phyloP scores from a whole-genome alignment of 2,329 filamentous ascomycete genomes.

The Podosphaera xanthii region DNA sequence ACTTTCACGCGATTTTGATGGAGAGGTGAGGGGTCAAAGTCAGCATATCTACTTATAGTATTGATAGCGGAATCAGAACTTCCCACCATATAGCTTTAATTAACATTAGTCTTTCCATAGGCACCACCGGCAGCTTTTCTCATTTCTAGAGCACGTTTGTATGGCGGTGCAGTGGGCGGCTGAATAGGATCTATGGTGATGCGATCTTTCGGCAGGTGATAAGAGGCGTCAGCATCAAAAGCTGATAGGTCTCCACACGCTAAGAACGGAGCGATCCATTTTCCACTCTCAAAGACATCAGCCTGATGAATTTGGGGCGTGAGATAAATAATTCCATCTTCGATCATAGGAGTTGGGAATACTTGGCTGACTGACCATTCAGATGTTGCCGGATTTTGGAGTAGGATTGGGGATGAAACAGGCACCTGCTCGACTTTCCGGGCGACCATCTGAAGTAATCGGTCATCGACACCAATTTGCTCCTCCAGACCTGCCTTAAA shows the following conservation, averaged over 20 bases:
- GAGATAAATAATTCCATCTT: slow-evolving; percentile 12
- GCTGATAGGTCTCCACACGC: slow-evolving; percentile 91
- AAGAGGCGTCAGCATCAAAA: slow-evolving; percentile 90
- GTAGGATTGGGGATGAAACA: slow-evolving; percentile 19
- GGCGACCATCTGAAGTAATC: slow-evolving; percentile 27
- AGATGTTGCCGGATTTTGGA: slow-evolving; percentile 24
- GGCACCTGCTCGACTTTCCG: slow-evolving; percentile 21
- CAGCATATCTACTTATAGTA: not conserved
- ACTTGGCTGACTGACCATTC: slow-evolving; percentile 19
- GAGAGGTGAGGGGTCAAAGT: too few species aligned
- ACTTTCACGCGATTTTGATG: too few species aligned
- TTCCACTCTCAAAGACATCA: slow-evolving; percentile 25
- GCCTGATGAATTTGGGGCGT: slow-evolving; percentile 11
- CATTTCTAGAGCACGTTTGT: slow-evolving; percentile 75
- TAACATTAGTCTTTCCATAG: slow-evolving; percentile 13
- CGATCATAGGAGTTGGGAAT: slow-evolving; percentile 2
- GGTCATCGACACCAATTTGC: slow-evolving; percentile 42
- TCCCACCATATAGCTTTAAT: not conserved
- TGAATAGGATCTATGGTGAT: slow-evolving; percentile 80
- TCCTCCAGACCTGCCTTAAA: slow-evolving; percentile 56
- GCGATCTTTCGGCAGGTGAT: slow-evolving; percentile 66
- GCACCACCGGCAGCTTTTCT: slow-evolving; percentile 53
- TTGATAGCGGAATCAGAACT: not conserved
- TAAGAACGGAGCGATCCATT: slow-evolving; percentile 85
- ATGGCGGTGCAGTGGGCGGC: slow-evolving; percentile 85